Evolutionary conservation across 2,329 filamentous ascomycete species (phyloP), one percentile per base, ranked within the genome.

Genomic region (Rhytidhysteron rufulum): DNA sequence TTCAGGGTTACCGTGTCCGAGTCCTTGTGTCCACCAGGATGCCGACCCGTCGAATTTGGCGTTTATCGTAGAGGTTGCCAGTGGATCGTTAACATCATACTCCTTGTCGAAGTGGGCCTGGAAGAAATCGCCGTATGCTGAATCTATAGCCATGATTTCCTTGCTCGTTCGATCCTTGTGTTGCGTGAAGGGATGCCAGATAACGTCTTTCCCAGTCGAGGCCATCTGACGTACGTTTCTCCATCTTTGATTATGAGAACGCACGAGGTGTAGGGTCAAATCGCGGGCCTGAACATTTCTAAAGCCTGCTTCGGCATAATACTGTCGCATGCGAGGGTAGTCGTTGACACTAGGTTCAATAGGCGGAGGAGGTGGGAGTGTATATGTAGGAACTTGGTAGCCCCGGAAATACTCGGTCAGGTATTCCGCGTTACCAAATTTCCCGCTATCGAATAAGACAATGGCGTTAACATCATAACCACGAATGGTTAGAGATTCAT

Each of bases 121-220:
- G 61, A 93, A 94, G 57, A 80, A 82, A 55, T 91, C 86, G 6
- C 83, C 85, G 43, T 85, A 77, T 0, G 88, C 88, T 0, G 87
- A 91, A 58, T 94, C 88, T 41, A 94, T 89, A 0, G 82, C 76
- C 0, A 82, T 75, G 33, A 94, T 87, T 11, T 80, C 79, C 2
- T 79, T 65, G 4, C 78, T 63, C 0, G 71, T 69, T 49, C 87
- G 70, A 36, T 77, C 72, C 36, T 78, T 79, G 46, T 94, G 88
- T 52, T 94, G 88, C 0, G 87, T 90, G 53, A 94, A 94, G 0
- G 88, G 88, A 52, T 91, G 91, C 88, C 88, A 94, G 27, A 94
- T 88, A 2, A 41, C 43, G 18, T 54, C 34, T 1, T 50, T 45
- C 0, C 88, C 87, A 30, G 75, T 71, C 1, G 66, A 56, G 0